These are phyloP conservation scores for Mycena floridula DNA, from an alignment of 768 basidiomycete genomes.

Conservation along the genomic window DNA sequence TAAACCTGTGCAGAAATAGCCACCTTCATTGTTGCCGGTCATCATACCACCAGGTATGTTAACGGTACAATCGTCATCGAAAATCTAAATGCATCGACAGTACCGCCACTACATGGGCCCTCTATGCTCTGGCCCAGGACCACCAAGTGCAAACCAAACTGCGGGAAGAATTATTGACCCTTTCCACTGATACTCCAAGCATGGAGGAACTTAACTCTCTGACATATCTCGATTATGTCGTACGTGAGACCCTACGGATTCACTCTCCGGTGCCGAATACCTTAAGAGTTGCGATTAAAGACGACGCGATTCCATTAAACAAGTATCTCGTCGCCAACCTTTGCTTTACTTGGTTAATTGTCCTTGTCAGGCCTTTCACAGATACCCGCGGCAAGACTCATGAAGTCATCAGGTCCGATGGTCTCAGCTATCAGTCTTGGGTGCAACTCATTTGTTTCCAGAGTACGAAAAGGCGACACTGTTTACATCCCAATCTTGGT, in stretches of 20 bases:
- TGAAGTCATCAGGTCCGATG: constrained; percentile 32
- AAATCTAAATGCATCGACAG: constrained; percentile 32
- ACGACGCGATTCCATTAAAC: constrained; percentile 47
- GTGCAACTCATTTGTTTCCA: constrained; percentile 7
- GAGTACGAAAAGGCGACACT: constrained; percentile 38
- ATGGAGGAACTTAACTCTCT: constrained; percentile 67
- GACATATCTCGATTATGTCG: constrained; percentile 63
- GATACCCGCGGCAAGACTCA: constrained; percentile 36
- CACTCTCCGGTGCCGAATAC: constrained; percentile 45
- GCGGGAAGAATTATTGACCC: constrained; percentile 46
- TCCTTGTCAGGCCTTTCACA: constrained; percentile 37
- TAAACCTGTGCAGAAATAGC: constrained; percentile 20
- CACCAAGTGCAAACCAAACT: constrained; percentile 48
- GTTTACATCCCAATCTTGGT: constrained; percentile 44
- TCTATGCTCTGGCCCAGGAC: constrained; percentile 47
- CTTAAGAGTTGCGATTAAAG: constrained; percentile 37
- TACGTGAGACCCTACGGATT: constrained; percentile 54
- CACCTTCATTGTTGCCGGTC: constrained; percentile 36
- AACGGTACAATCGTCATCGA: constrained; percentile 13
- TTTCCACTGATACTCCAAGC: constrained; percentile 50
- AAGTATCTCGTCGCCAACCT: too few species aligned
- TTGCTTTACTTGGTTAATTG: too few species aligned
- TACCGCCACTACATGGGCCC: constrained; percentile 49
- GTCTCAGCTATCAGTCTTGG: background rate
- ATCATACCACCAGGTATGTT: constrained; percentile 12